Conservation (phyloP, 2,329 filamentous ascomycete genomes). For the Fusarium papillatum region DNA sequence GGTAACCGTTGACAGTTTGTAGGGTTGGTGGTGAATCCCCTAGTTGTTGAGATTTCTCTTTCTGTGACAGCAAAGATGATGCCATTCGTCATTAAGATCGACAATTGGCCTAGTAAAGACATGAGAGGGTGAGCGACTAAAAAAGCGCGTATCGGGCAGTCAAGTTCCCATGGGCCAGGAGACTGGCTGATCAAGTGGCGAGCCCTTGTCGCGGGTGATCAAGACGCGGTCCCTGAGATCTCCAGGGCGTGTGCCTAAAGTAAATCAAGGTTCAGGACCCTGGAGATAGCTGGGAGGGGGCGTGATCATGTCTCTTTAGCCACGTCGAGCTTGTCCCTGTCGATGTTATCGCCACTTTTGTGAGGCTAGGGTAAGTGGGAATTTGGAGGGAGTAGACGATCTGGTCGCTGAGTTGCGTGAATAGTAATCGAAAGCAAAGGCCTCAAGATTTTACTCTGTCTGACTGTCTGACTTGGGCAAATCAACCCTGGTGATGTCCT, state of each 20-base stretch:
- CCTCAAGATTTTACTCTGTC: not conserved
- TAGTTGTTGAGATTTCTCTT: not conserved
- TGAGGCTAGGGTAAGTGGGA: not conserved
- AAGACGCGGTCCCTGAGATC: constrained; percentile 10
- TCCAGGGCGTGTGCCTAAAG: not conserved
- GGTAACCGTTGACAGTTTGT: not conserved
- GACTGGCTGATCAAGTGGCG: not conserved
- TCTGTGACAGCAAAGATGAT: not conserved
- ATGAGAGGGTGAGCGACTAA: no score
- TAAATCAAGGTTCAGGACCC: constrained; percentile 15
- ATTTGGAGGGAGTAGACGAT: not conserved
- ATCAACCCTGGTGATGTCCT: not conserved
- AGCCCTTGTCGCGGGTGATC: not conserved
- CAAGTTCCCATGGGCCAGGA: not conserved
- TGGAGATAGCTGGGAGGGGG: constrained; percentile 18
- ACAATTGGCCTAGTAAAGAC: not conserved
- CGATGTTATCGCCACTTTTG: not conserved
- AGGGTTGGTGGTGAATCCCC: not conserved
- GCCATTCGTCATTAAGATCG: not conserved
- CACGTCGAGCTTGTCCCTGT: constrained; percentile 8
- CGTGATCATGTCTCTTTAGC: constrained; percentile 2
- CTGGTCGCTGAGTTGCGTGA: not conserved
- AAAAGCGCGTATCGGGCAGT: not conserved
- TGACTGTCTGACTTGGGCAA: no score
- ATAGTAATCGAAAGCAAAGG: not conserved